phyloP scores from a whole-genome alignment of 75 land plant species.

The Selaginella moellendorffii region DNA sequence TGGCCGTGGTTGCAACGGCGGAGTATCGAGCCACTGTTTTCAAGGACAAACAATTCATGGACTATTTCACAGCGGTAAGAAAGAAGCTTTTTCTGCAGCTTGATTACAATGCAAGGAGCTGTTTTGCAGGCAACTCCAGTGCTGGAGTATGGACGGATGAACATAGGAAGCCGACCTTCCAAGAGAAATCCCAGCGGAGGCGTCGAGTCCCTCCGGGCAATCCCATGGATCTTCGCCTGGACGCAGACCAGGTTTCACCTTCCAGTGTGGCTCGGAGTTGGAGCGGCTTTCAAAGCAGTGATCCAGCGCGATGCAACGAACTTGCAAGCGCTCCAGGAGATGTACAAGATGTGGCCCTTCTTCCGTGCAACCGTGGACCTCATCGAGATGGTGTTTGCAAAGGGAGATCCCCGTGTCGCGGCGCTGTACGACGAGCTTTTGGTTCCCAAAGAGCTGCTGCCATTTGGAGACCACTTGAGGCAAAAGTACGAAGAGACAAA shows the following conservation, averaged over 20 bases:
- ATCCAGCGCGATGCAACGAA: slow-evolving; percentile 39
- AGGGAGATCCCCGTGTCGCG: slow-evolving; percentile 67
- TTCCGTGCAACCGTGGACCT: slow-evolving; percentile 12
- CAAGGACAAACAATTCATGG: slow-evolving; percentile 64
- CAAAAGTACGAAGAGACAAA: slow-evolving; percentile 53
- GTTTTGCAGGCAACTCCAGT: slow-evolving; percentile 64
- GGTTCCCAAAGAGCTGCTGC: slow-evolving; percentile 42
- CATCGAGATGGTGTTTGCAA: neutral
- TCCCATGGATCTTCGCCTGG: slow-evolving; percentile 95
- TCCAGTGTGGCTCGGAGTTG: slow-evolving; percentile 14
- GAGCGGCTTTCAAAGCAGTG: slow-evolving; percentile 10
- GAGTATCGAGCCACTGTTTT: slow-evolving; percentile 73
- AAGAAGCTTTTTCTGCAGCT: too few relatives aligned
- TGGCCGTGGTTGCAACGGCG: slow-evolving; percentile 64
- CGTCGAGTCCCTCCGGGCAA: slow-evolving; percentile 80
- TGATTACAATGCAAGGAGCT: too few relatives aligned
- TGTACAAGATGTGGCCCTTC: slow-evolving; percentile 34
- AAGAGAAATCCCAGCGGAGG: slow-evolving; percentile 86
- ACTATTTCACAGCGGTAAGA: slow-evolving; percentile 77
- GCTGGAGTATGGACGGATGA: slow-evolving; percentile 85
- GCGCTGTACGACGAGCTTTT: slow-evolving; percentile 68
- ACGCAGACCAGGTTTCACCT: slow-evolving; percentile 41
- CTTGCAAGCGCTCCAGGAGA: slow-evolving; percentile 42
- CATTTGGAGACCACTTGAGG: slow-evolving; percentile 48
- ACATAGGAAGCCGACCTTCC: slow-evolving; percentile 84